A percentile compares a stretch with the other conserved stretches of the same genome.
These are phyloP conservation scores for Rosa hybrid DNA, from an alignment of 331 rosid genomes.

Conservation along the genomic window DNA sequence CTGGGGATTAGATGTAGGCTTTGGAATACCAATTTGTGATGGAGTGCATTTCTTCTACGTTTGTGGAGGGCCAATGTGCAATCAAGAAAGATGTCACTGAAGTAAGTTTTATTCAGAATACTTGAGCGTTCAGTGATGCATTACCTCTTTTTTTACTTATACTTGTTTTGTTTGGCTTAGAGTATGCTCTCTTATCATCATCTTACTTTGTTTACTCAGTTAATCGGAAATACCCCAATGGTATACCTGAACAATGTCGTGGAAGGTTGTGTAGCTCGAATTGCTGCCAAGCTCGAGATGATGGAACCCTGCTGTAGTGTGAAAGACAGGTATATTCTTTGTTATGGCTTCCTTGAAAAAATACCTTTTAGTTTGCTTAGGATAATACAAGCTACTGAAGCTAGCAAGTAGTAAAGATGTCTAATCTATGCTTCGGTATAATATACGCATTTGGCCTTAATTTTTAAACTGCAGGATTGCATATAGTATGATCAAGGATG, in stretches of 20 bases:
- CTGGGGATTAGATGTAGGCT: neutral
- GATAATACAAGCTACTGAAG: neutral
- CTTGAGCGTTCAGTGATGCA: neutral
- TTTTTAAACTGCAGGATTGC: slow-evolving; percentile 55
- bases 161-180: neutral
- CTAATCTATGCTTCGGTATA: neutral
- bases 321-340: slow-evolving; percentile 62
- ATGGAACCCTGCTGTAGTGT: slow-evolving; percentile 85
- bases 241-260: slow-evolving; percentile 68
- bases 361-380: neutral
- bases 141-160: neutral
- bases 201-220: slow-evolving; percentile 34
- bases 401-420: neutral
- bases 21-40: neutral
- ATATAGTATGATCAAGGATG: slow-evolving; percentile 81
- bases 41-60: neutral
- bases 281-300: slow-evolving; percentile 82
- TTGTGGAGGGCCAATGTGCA: slow-evolving; percentile 50
- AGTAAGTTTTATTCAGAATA: slow-evolving; percentile 34
- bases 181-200: neutral
- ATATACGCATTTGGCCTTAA: neutral
- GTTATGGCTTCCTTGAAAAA: neutral
- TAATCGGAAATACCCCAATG: slow-evolving; percentile 79
- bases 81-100: slow-evolving; percentile 79
- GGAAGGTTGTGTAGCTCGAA: slow-evolving; percentile 73